A percentile compares a stretch with the other conserved stretches of the same genome.
phyloP scores from a whole-genome alignment of 1,284 basidiomycete genomes.

The Cryptococcus sp. region DNA sequence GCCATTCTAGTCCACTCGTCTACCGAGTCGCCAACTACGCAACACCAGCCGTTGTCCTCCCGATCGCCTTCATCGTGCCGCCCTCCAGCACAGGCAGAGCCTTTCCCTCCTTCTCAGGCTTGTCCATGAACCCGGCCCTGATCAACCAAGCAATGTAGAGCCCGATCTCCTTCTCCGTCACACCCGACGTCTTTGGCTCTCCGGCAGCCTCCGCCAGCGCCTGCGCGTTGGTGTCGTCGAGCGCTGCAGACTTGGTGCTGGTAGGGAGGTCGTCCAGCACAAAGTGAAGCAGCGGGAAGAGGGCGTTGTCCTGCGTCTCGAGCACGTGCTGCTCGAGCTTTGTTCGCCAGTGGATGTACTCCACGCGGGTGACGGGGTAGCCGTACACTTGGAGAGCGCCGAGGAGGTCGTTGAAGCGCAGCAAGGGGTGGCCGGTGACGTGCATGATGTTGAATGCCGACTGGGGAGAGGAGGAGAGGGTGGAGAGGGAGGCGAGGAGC shows the following conservation, averaged over 20 bases:
- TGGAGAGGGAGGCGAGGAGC: constrained; percentile 70
- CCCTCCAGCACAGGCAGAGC: constrained; percentile 46
- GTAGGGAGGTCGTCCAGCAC: constrained; percentile 96
- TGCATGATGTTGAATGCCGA: constrained; percentile 69
- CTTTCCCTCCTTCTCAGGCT: constrained; percentile 48
- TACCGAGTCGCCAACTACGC: constrained; percentile 5
- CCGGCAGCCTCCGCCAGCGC: constrained; percentile 59
- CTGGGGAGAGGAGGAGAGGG: constrained; percentile 54
- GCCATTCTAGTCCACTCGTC: background rate
- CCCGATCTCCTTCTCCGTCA: constrained; percentile 74
- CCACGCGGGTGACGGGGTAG: constrained; percentile 71
- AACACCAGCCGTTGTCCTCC: constrained; percentile 45
- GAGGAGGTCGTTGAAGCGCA: constrained; percentile 88
- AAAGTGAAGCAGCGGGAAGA: constrained; percentile 96
- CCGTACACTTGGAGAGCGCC: constrained; percentile 74
- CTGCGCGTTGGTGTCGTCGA: constrained; percentile 82
- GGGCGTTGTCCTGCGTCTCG: constrained; percentile 87
- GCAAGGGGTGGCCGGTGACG: constrained; percentile 78
- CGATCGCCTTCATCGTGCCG: constrained; percentile 47
- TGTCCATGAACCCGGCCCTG: constrained; percentile 79
- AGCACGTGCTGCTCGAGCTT: constrained; percentile 93
- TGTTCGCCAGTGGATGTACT: constrained; percentile 89
- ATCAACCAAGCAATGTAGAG: constrained; percentile 94
- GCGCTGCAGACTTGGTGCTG: constrained; percentile 87
- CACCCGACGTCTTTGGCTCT: constrained; percentile 60